A percentile compares a stretch with the other conserved stretches of the same genome.
These are phyloP conservation scores for Chionographis japonica DNA, from an alignment of 106 monocot species.

Conservation along the genomic window DNA sequence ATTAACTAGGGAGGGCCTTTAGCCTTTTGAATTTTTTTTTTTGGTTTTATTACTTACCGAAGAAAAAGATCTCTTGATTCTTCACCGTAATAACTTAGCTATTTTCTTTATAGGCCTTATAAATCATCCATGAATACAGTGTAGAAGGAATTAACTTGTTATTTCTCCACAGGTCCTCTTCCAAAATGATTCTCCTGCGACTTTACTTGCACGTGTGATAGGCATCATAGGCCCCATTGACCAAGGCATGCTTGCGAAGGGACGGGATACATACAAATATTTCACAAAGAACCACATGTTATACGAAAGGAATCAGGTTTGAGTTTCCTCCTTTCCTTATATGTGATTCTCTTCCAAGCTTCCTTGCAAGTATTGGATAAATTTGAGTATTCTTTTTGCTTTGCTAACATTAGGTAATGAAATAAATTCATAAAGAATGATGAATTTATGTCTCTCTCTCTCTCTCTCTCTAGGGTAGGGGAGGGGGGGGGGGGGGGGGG, in stretches of 20 bases:
- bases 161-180: slow-evolving; percentile 65
- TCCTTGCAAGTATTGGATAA: background rate
- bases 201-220: slow-evolving; percentile 83
- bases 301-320: slow-evolving; percentile 97
- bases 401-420: no score
- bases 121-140: background rate
- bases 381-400: no score
- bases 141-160: background rate
- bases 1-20: no score
- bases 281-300: slow-evolving; percentile 97
- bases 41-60: no score
- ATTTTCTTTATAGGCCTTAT: background rate
- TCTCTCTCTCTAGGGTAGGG: no score
- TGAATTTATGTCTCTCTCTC: no score
- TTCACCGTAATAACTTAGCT: no score
- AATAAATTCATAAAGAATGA: no score
- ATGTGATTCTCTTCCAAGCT: background rate
- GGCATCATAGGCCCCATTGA: slow-evolving; percentile 89
- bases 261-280: slow-evolving; percentile 90
- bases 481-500: no score
- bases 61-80: no score
- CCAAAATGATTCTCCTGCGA: slow-evolving; percentile 99
- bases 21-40: no score
- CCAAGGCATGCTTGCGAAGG: slow-evolving; percentile 86
- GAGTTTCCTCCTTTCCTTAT: background rate